Evolutionary conservation across 1,284 basidiomycete genomes (phyloP).

Genomic region (Fomitopsis pinicola): DNA sequence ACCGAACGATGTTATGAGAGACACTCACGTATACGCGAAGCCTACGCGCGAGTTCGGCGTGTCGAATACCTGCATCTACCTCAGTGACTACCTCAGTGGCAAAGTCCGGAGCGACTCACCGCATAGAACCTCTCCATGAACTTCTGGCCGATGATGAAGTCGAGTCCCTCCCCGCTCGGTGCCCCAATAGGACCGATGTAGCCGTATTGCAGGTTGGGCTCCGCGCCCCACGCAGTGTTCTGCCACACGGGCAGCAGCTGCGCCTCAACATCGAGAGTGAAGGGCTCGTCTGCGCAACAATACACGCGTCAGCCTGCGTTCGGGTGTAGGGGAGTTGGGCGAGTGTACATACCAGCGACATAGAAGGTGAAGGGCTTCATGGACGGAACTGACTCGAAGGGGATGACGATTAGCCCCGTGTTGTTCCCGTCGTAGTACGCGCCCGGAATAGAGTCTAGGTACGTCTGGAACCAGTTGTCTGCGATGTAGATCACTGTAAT

Average conservation of each 20-base stretch:
- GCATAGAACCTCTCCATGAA: constrained; percentile 8
- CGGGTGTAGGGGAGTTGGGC: not conserved
- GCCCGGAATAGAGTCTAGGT: constrained; percentile 30
- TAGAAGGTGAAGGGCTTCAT: constrained; percentile 34
- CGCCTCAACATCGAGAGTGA: constrained; percentile 33
- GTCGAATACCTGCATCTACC: not conserved
- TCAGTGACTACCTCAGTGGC: no score
- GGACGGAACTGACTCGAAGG: not conserved
- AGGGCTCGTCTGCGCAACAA: constrained; percentile 21
- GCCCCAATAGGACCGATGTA: constrained; percentile 29
- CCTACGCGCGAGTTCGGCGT: constrained; percentile 1
- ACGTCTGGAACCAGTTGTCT: constrained; percentile 45
- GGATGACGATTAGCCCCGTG: constrained; percentile 8
- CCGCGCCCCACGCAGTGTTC: constrained; percentile 38
- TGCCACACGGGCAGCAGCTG: constrained; percentile 38
- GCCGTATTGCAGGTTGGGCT: constrained; percentile 36
- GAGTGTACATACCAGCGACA: constrained; percentile 19
- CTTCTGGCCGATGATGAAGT: constrained; percentile 23
- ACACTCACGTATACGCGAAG: constrained; percentile 4
- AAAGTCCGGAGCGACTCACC: not conserved
- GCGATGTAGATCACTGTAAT: constrained; percentile 24
- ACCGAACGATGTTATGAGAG: not conserved
- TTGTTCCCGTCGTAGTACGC: constrained; percentile 3
- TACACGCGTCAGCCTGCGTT: not conserved
- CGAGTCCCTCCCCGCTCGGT: constrained; percentile 21